These are phyloP conservation scores for Rhynchospora tenuis DNA, from an alignment of 176 grass and related monocot species.

Conservation along the genomic window DNA sequence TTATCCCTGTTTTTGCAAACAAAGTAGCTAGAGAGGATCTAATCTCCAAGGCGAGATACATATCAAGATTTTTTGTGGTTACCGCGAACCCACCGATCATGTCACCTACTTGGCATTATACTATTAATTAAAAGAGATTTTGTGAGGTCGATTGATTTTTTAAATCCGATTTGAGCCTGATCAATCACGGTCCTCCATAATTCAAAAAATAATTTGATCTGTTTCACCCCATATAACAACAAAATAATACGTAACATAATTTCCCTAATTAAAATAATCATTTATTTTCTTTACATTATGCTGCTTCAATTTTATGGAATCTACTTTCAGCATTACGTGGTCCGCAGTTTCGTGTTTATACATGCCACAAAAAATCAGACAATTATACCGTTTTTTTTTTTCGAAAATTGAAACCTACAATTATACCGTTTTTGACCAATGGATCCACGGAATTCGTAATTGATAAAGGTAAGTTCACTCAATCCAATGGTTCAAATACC, in stretches of 20 bases:
- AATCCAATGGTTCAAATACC: background rate
- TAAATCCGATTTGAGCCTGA: too few relatives aligned
- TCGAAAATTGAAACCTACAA: too few relatives aligned
- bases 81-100: background rate
- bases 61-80: background rate
- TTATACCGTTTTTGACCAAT: background rate
- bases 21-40: background rate
- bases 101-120: background rate
- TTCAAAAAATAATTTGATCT: too few relatives aligned
- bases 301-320: too few relatives aligned
- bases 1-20: background rate
- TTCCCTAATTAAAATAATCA: too few relatives aligned
- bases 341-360: background rate
- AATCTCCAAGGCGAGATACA: constrained; percentile 7
- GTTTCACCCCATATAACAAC: too few relatives aligned
- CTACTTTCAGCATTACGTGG: background rate
- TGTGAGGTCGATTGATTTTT: too few relatives aligned
- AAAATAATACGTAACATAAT: too few relatives aligned
- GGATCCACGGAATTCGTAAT: background rate
- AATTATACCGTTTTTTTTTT: background rate
- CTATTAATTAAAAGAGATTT: too few relatives aligned
- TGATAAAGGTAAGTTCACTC: background rate
- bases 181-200: too few relatives aligned
- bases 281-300: too few relatives aligned
- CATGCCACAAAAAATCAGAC: background rate